These are phyloP conservation scores for Cryptosporidium bovis DNA, from an alignment of 169 alveolate species.

Conservation along the genomic window DNA sequence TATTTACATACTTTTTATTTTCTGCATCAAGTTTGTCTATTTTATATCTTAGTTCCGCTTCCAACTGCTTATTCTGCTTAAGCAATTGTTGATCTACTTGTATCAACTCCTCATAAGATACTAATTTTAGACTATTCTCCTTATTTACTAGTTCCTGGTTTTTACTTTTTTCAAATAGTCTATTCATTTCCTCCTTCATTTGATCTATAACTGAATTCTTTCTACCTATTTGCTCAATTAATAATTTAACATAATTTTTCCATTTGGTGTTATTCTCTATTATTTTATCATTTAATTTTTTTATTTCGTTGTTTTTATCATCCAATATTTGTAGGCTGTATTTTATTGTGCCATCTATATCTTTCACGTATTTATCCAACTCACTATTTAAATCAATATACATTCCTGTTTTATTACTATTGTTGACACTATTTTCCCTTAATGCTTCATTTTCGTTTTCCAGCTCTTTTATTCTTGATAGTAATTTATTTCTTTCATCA, in stretches of 20 bases:
- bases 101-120: constrained; percentile 53
- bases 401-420: background rate
- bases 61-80: constrained; percentile 42
- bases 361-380: background rate
- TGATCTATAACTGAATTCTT: constrained; percentile 18
- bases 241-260: constrained; percentile 33
- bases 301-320: constrained; percentile 35
- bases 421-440: background rate
- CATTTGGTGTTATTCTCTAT: constrained; percentile 19
- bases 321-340: constrained; percentile 19
- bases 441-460: constrained; percentile 9
- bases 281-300: constrained; percentile 2
- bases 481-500: background rate
- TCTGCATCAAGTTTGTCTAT: constrained; percentile 19
- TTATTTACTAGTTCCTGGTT: constrained; percentile 38
- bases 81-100: constrained; percentile 59
- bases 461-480: constrained; percentile 22
- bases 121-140: constrained; percentile 28
- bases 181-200: constrained; percentile 41
- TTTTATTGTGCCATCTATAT: constrained; percentile 24
- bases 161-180: constrained; percentile 23
- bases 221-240: constrained; percentile 21
- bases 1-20: constrained; percentile 11
- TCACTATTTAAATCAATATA: background rate
- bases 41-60: constrained; percentile 18